Percentiles rank a stretch among this genome's conserved stretches.
These are phyloP conservation scores for Lodderomyces metapsilosis DNA, from an alignment of 1,139 yeast species.

Conservation along the genomic window DNA sequence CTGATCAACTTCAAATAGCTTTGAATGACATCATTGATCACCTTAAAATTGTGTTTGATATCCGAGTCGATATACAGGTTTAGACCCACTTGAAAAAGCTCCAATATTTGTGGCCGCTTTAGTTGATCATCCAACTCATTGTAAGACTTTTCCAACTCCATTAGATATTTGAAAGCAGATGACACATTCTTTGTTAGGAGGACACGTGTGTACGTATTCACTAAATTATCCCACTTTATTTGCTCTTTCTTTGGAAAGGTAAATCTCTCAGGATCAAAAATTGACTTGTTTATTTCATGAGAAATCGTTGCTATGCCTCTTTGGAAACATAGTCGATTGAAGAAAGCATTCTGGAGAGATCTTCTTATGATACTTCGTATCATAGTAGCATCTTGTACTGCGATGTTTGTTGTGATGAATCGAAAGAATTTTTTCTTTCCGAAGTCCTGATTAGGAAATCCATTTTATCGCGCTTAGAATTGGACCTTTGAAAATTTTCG, in stretches of 20 bases:
- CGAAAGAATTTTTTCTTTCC: not conserved
- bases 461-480: constrained; percentile 8
- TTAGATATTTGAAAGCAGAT: not conserved
- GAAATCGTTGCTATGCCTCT: not conserved
- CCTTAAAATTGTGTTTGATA: not conserved
- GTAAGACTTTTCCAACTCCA: not conserved
- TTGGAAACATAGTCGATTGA: no score
- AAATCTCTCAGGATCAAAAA: not conserved
- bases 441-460: not conserved
- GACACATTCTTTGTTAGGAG: not conserved
- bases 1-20: not conserved
- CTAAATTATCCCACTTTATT: not conserved
- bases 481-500: not conserved
- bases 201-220: not conserved
- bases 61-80: not conserved
- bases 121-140: not conserved
- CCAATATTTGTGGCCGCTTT: not conserved
- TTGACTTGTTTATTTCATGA: not conserved
- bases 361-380: not conserved
- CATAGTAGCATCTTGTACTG: constrained; percentile 1
- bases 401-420: no score
- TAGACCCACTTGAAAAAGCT: not conserved
- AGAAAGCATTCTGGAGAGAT: no score
- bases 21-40: not conserved
- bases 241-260: not conserved